Evolutionary conservation across 1,139 yeast species (phyloP), one percentile per base, ranked within the genome.

Genomic region (Citeromyces siamensis): DNA sequence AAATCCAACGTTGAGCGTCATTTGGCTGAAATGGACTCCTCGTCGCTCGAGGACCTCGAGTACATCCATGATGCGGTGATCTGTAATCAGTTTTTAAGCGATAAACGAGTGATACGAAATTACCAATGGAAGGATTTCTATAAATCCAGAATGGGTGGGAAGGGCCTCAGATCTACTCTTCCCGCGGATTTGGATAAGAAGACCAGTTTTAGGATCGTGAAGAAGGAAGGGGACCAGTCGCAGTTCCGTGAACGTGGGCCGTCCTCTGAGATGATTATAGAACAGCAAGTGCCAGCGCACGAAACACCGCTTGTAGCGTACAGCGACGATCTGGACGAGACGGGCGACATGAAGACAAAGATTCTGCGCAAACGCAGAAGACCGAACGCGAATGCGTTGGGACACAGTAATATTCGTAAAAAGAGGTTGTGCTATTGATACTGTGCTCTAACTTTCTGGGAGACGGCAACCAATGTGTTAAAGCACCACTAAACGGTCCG

Each of bases 321-420:
- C 16, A 19, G 26, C 13, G 23, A 12, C 8, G 23, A 32, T 8
- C 19, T 19, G 7, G 23, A 19, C 23, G n/a, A 22, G 23, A 32
- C 19, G n/a, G 35, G 23, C 4, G 19, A 19, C 10, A 17, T 53
- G 17, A 40, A 41, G 34, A 43, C 55, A 1, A 53, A 51, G 39
- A 41, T 54, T 8, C 53, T 54, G 13, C 46, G 49, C 36, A 47
- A 52, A 28, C 59, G 56, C 42, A 56, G 65, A 40, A 51, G 49
- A 33, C 67, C 72, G 2, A 68, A 66, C 46, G 64, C 71, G 6
- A 69, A 69, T 44, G 56, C 60, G 35, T 35, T 62, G n/a, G 66
- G 64, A 1, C 52, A 61, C 42, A 55, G 64, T 2, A 66, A 66
- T 41, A 60, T 67, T 7, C 51, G 54, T 34, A 26, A 26, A 12